Base-by-base conservation (phyloP, 1,284 basidiomycete genomes). In the Pseudozyma hubeiensis region DNA sequence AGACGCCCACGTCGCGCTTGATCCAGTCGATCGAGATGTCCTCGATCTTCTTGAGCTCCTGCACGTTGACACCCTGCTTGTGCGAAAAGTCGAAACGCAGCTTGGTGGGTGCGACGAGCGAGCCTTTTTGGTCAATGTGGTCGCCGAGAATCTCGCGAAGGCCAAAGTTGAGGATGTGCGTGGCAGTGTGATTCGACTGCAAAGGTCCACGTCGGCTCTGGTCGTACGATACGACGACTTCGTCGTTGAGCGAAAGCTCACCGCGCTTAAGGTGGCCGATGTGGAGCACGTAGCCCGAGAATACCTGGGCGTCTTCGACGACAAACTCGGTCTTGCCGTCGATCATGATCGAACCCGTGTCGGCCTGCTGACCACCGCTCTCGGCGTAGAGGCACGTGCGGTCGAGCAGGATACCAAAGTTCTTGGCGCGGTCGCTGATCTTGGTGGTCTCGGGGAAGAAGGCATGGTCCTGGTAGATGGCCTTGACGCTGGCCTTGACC, bases 71-170 rank as follows among this genome's bases (percentile, higher is more conserved):
- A 67, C 91, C 90, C 11, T 93, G 89, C 86, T 97, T 97, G 87
- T 99, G 95, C 30, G 93, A 95, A 85, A 99, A 99, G 86, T 99
- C 97, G 86, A 99, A 99, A 29, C 97, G 93, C 34, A 99, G 89
- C 85, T 97, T 97, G 51, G 90, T 90, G 0, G 94, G 93, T 1
- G 96, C 94, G 54, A 99, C 97, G 39, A 99, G 90, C 8, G 97
- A 99, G 17, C 97, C 97, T 84, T 94, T 97, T 85, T 99, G 97
- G 85, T 99, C 95, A 64, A 98, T 91, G 83, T 98, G 95, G 83
- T 97, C 94, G 33, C 96, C 96, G 9, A 98, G 90, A 4, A 94
- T 89, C 84, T 98, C 95, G 34, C 97, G 91, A 5, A 99, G 89
- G 58, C 88, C 90, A 85, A 88, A 99, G 87, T 99, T 99, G 81